Conservation (phyloP, 768 basidiomycete genomes). For the Rhodotorula diobovata region DNA sequence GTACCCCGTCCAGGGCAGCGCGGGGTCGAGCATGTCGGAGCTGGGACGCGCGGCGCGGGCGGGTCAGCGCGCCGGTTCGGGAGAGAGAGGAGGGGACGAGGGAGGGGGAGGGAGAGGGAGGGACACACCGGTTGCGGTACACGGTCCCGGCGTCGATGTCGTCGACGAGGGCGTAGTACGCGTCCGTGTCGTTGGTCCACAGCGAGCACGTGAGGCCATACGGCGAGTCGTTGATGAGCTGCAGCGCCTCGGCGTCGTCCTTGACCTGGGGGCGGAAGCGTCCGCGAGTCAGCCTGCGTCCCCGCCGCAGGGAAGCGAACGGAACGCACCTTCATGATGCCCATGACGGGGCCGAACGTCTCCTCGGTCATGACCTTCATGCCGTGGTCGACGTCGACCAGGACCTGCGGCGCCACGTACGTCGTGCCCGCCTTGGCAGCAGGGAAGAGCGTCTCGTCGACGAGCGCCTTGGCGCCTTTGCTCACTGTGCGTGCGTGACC, state of each 20-base stretch:
- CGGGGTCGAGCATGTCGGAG: conserved; percentile 87
- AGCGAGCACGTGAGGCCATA: conserved; percentile 92
- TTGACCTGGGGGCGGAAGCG: conserved; percentile 56
- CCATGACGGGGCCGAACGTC: conserved; percentile 71
- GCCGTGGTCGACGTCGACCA: conserved; percentile 79
- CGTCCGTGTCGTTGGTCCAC: conserved; percentile 72
- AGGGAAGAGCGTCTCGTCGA: conserved; percentile 63
- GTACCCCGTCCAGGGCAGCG: conserved; percentile 87
- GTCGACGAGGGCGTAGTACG: conserved; percentile 65
- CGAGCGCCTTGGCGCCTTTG: conserved; percentile 71
- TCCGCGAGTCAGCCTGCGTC: too few species aligned
- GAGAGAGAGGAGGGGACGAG: background rate
- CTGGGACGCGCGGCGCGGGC: conserved; percentile 49
- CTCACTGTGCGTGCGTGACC: conserved; percentile 51
- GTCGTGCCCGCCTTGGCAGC: conserved; percentile 68
- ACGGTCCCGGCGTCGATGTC: conserved; percentile 84
- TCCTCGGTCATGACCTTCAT: conserved; percentile 89
- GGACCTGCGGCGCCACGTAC: conserved; percentile 84
- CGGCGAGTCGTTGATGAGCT: conserved; percentile 90
- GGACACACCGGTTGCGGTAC: conserved; percentile 72
- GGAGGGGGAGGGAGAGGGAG: too few species aligned
- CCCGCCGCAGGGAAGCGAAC: too few species aligned
- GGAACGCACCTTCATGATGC: conserved; percentile 84
- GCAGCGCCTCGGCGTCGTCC: conserved; percentile 79
- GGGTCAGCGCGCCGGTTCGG: background rate